phyloP scores from a whole-genome alignment of 176 grass and related monocot genomes.

The Carex parvula region DNA sequence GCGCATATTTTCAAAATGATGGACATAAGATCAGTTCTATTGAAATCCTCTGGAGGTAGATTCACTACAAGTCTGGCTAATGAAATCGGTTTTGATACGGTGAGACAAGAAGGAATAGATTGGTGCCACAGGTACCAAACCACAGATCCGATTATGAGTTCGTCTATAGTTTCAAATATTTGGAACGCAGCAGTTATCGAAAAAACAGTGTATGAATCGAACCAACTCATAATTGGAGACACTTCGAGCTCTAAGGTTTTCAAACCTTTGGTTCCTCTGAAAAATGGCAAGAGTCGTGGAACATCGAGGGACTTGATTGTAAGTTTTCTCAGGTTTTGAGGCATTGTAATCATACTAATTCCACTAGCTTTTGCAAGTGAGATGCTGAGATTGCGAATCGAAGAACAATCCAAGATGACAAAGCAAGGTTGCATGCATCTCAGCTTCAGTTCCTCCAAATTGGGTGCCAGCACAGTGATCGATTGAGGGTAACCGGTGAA shows the following conservation, averaged over 20 bases:
- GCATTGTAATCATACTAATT: neutral
- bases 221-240: constrained; percentile 11
- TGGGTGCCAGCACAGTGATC: neutral
- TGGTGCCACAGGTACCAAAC: constrained; percentile 43
- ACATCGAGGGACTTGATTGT: constrained; percentile 40
- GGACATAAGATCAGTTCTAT: constrained; percentile 9
- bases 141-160: constrained; percentile 48
- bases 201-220: constrained; percentile 30
- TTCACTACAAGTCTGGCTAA: constrained; percentile 54
- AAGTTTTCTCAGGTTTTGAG: neutral
- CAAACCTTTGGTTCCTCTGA: constrained; percentile 21
- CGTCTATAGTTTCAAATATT: constrained; percentile 32
- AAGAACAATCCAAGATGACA: neutral
- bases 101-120: constrained; percentile 7
- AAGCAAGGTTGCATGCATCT: constrained; percentile 4
- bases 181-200: constrained; percentile 24
- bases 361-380: constrained; percentile 2
- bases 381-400: neutral
- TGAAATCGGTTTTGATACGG: neutral
- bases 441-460: constrained; percentile 19
- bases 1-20: constrained; percentile 33
- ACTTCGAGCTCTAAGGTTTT: constrained; percentile 41
- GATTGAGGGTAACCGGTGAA: constrained; percentile 6
- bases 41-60: constrained; percentile 11
- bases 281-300: constrained; percentile 27